Percentiles rank a stretch among this genome's conserved stretches.
phyloP scores from a whole-genome alignment of 169 alveolate species.

The Perkinsus chesapeaki region DNA sequence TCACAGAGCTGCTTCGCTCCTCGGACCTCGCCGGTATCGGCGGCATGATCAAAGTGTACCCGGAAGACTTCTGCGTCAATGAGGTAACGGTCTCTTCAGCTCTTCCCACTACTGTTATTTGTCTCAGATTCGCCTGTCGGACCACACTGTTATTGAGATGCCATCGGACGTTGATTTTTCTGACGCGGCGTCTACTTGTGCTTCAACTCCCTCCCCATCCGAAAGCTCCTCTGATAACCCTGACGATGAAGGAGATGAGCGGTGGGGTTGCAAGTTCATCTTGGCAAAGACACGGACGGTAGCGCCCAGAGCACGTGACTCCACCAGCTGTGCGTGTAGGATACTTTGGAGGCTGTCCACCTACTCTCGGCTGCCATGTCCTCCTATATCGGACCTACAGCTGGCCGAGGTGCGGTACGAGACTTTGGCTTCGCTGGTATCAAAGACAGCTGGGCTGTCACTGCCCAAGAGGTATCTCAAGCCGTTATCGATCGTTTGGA shows the following conservation, averaged over 20 bases:
- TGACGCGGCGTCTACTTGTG: background rate
- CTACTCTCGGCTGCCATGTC: background rate
- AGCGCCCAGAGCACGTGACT: no score
- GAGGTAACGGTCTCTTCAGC: background rate
- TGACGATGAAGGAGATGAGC: background rate
- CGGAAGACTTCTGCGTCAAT: background rate
- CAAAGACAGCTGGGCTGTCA: background rate
- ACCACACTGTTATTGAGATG: background rate
- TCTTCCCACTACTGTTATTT: background rate
- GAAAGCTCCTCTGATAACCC: background rate
- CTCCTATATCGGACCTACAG: background rate
- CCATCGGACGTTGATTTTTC: background rate
- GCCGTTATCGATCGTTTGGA: background rate
- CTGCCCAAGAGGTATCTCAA: background rate
- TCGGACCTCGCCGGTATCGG: background rate
- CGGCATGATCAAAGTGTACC: background rate
- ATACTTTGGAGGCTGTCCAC: background rate
- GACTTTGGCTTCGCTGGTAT: background rate
- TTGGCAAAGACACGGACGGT: background rate
- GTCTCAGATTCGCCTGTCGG: background rate
- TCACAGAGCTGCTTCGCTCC: background rate
- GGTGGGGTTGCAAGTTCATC: background rate
- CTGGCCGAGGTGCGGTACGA: background rate
- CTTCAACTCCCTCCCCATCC: background rate
- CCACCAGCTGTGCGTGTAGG: background rate